Evolutionary conservation across 1,284 basidiomycete species (phyloP).

Genomic region (Sphaerobolus stellatus): DNA sequence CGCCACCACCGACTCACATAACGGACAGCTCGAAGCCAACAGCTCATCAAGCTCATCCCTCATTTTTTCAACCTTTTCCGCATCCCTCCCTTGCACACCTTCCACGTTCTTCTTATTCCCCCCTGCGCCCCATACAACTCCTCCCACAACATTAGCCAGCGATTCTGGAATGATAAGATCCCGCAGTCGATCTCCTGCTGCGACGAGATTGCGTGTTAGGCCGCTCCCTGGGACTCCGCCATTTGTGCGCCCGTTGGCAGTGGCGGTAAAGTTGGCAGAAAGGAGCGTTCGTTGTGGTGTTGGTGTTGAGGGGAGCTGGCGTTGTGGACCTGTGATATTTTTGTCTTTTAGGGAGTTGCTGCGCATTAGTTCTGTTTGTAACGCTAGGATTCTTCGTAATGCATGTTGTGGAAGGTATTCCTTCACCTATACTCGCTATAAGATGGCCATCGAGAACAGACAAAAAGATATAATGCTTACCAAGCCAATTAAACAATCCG

Average conservation of each 20-base stretch:
- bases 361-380: constrained; percentile 82
- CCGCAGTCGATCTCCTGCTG: constrained; percentile 84
- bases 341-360: constrained; percentile 37
- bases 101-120: constrained; percentile 38
- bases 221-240: constrained; percentile 47
- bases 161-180: constrained; percentile 93
- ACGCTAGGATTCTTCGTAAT: constrained; percentile 77
- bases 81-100: constrained; percentile 45
- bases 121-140: constrained; percentile 64
- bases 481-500: constrained; percentile 89
- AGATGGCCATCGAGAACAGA: constrained; percentile 5
- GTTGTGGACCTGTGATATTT: constrained; percentile 31
- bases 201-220: constrained; percentile 78
- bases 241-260: constrained; percentile 42
- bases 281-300: constrained; percentile 59
- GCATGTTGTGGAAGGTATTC: constrained; percentile 82
- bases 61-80: constrained; percentile 65
- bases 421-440: constrained; percentile 62
- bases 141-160: constrained; percentile 69
- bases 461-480: constrained; percentile 48
- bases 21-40: constrained; percentile 82
- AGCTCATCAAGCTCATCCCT: constrained; percentile 84
- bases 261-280: constrained; percentile 65
- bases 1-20: constrained; percentile 86
- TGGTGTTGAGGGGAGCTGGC: constrained; percentile 38